These are phyloP conservation scores for Paraphaeosphaeria minitans DNA, from an alignment of 2,329 filamentous ascomycete genomes.

Conservation along the genomic window DNA sequence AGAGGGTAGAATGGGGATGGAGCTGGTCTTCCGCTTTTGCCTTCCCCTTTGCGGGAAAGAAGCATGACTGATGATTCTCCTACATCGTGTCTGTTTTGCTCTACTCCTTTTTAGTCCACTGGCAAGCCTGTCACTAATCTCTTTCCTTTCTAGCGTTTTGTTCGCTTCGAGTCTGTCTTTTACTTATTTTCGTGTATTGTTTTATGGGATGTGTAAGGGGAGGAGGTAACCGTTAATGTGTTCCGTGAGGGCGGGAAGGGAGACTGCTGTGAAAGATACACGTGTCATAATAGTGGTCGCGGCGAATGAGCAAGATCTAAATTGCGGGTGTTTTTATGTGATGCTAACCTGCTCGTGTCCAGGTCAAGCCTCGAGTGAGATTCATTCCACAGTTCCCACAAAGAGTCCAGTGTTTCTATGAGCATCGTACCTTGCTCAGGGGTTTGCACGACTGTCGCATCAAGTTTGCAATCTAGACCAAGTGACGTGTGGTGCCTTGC, in stretches of 20 bases:
- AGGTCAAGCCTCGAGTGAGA: background rate
- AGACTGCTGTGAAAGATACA: conserved; percentile 1
- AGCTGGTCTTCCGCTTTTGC: conserved; percentile 26
- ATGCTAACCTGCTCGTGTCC: background rate
- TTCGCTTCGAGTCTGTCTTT: conserved; percentile 6
- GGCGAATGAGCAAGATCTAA: conserved; percentile 27
- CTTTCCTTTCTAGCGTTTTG: conserved; percentile 3
- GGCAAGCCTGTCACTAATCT: conserved; percentile 5
- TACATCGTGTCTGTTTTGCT: conserved; percentile 9
- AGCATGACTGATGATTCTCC: conserved; percentile 29
- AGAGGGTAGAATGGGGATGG: conserved; percentile 36
- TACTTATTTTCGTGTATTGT: conserved; percentile 2
- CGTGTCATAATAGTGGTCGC: conserved; percentile 25
- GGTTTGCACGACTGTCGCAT: background rate
- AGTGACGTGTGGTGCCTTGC: conserved; percentile 1
- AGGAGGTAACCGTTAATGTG: background rate
- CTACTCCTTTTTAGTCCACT: background rate
- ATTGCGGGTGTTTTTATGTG: conserved; percentile 19
- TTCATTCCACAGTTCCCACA: too few relatives aligned
- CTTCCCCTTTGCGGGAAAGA: conserved; percentile 5
- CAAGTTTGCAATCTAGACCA: background rate
- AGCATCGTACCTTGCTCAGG: background rate
- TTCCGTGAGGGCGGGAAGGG: background rate
- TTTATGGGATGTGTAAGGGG: background rate
- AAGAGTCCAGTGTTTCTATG: too few relatives aligned